Conservation (phyloP, 169 alveolate genomes). For the Perkinsus olseni region DNA sequence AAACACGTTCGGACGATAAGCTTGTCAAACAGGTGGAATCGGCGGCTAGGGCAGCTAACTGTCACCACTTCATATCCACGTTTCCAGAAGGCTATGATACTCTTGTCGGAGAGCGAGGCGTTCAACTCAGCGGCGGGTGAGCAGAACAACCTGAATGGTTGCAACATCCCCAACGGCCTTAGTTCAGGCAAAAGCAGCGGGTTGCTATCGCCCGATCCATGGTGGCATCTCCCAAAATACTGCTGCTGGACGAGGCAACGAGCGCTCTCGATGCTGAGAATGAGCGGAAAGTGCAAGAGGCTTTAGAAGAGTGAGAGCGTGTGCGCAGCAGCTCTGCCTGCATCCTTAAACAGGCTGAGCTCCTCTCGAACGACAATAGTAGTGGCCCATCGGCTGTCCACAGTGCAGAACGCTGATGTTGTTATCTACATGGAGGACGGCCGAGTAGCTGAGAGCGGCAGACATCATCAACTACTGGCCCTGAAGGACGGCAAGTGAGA, state of each 20-base stretch:
- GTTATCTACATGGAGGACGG: neutral
- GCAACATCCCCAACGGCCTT: conserved; percentile 13
- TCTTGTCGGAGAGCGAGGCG: conserved; percentile 89
- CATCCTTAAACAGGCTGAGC: neutral
- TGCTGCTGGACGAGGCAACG: conserved; percentile 93
- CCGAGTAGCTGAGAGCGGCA: conserved; percentile 9
- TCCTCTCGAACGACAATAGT: conserved; percentile 48
- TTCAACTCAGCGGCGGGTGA: conserved; percentile 92
- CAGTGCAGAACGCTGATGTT: conserved; percentile 60
- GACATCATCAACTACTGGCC: conserved; percentile 6
- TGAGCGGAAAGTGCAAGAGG: conserved; percentile 42
- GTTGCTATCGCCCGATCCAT: conserved; percentile 12
- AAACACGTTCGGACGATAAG: neutral
- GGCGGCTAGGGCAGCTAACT: conserved; percentile 67
- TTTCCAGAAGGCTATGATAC: conserved; percentile 73
- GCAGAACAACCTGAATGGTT: conserved; percentile 71
- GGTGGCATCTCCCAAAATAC: conserved; percentile 57
- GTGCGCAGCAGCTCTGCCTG: too few relatives aligned
- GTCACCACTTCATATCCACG: conserved; percentile 57
- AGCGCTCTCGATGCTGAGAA: conserved; percentile 79
- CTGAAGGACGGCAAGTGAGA: neutral
- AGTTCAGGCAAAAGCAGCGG: conserved; percentile 7
- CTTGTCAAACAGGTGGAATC: conserved; percentile 38
- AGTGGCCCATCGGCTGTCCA: conserved; percentile 85
- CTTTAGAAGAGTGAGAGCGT: conserved; percentile 13